phyloP scores from a whole-genome alignment of 23 red algal genomes.

The Gracilaria domingensis region DNA sequence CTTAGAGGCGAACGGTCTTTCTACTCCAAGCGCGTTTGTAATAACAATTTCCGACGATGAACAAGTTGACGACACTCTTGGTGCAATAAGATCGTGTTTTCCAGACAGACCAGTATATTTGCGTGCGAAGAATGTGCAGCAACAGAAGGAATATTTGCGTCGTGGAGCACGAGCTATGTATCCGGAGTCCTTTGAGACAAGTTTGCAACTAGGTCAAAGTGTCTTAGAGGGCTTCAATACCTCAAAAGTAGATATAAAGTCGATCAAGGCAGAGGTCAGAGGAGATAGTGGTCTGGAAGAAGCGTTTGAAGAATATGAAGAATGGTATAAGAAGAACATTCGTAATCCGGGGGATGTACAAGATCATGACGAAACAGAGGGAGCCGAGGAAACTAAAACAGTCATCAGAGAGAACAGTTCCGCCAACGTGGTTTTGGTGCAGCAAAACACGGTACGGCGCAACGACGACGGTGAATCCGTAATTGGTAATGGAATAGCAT shows the following conservation, averaged over 20 bases:
- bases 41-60: constrained; percentile 66
- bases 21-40: constrained; percentile 74
- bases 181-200: constrained; percentile 89
- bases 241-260: constrained; percentile 47
- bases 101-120: constrained; percentile 84
- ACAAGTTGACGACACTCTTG: constrained; percentile 50
- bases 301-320: constrained; percentile 75
- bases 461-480: background rate
- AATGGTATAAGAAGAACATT: constrained; percentile 68
- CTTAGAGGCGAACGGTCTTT: constrained; percentile 56
- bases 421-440: background rate
- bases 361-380: background rate
- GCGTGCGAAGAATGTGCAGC: constrained; percentile 81
- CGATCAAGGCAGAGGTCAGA: constrained; percentile 77
- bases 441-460: background rate
- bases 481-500: background rate
- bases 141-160: constrained; percentile 69
- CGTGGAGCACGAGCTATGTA: constrained; percentile 74
- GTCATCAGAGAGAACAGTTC: background rate
- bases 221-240: constrained; percentile 72
- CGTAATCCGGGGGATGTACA: constrained; percentile 29
- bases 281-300: constrained; percentile 65
- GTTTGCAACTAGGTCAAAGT: constrained; percentile 82
- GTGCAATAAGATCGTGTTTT: constrained; percentile 69
- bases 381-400: background rate